Percentiles rank a stretch among this genome's conserved stretches.
These are phyloP conservation scores for Microsporum ferrugineum DNA, from an alignment of 2,329 filamentous ascomycete genomes.

Conservation along the genomic window DNA sequence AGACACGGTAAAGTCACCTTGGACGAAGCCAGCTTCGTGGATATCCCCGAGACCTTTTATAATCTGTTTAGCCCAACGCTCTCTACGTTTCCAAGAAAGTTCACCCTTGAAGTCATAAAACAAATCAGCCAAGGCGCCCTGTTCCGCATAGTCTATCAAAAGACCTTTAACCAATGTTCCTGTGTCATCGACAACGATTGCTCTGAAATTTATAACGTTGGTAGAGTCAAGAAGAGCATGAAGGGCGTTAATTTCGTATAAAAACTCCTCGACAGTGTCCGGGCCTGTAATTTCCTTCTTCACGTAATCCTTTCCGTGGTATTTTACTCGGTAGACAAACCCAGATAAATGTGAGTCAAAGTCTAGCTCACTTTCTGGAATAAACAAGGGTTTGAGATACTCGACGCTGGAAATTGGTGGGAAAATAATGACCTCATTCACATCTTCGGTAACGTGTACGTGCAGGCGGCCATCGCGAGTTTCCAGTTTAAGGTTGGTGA, in stretches of 20 bases:
- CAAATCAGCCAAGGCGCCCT: constrained; percentile 80
- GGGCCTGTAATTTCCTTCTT: constrained; percentile 98
- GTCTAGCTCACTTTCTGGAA: constrained; percentile 62
- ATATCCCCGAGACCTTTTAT: constrained; percentile 81
- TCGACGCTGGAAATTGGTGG: constrained; percentile 61
- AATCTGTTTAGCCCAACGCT: constrained; percentile 85
- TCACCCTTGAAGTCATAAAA: constrained; percentile 64
- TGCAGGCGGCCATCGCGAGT: constrained; percentile 79
- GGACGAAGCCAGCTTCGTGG: constrained; percentile 90
- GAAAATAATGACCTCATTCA: constrained; percentile 86
- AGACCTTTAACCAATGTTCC: constrained; percentile 69
- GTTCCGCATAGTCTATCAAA: constrained; percentile 74
- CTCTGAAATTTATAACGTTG: constrained; percentile 76
- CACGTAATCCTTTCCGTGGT: constrained; percentile 60
- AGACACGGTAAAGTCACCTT: constrained; percentile 92
- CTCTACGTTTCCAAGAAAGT: constrained; percentile 59
- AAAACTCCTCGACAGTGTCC: constrained; percentile 88
- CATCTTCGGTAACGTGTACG: constrained; percentile 93
- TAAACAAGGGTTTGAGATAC: constrained; percentile 48
- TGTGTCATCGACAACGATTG: constrained; percentile 72
- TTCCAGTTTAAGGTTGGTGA: constrained; percentile 89
- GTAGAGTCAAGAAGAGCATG: constrained; percentile 59
- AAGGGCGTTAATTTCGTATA: constrained; percentile 96
- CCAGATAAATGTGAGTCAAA: constrained; percentile 93
- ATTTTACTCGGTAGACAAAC: constrained; percentile 86